phyloP scores from a whole-genome alignment of 352 stramenopile genomes.

The Globisporangium canariense region DNA sequence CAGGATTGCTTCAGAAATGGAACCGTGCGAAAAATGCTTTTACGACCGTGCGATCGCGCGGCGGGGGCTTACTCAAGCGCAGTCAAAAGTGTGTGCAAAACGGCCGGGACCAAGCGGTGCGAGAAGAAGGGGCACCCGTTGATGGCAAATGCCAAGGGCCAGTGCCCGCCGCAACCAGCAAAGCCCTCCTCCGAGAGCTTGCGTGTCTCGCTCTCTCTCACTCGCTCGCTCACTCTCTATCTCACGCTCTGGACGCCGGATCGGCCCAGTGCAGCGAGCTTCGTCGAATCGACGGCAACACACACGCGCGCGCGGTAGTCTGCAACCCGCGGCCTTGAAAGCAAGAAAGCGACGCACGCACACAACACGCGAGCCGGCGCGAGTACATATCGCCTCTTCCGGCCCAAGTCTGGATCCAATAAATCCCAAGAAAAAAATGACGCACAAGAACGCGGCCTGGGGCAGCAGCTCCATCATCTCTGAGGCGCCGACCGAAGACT shows the following conservation, averaged over 20 bases:
- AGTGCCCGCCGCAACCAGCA: not conserved
- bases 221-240: conserved; percentile 5
- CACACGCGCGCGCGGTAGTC: conserved; percentile 4
- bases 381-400: not conserved
- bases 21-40: not conserved
- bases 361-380: not conserved
- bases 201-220: conserved; percentile 1
- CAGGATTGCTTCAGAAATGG: not conserved
- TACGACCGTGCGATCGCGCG: not conserved
- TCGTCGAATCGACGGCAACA: not conserved
- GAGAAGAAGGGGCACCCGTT: not conserved
- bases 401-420: not conserved
- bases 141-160: not conserved
- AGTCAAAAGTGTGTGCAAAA: conserved; percentile 1
- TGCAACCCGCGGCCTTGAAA: not conserved
- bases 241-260: conserved; percentile 8
- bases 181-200: not conserved
- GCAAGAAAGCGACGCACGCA: not conserved
- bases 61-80: not conserved
- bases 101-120: not conserved
- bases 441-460: conserved; percentile 24
- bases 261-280: conserved; percentile 7
- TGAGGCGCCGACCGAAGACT: conserved; percentile 38
- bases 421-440: conserved; percentile 14
- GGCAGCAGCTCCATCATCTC: conserved; percentile 38